A percentile compares a stretch with the other conserved stretches of the same genome.
phyloP scores from a whole-genome alignment of 1,139 yeast genomes.

The Lipomyces yarrowii region DNA sequence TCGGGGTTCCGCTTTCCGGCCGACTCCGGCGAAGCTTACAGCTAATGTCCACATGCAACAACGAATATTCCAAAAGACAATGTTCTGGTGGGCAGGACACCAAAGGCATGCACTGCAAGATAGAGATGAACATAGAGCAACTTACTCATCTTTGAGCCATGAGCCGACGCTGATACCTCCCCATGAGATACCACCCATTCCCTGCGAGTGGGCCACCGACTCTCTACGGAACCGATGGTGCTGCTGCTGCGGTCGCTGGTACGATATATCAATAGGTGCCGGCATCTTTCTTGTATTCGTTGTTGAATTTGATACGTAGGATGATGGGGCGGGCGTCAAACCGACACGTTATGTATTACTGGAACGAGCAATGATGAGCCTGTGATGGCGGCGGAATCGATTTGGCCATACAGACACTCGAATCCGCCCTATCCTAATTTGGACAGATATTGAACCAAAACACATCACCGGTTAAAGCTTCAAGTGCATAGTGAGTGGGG shows the following conservation, averaged over 20 bases:
- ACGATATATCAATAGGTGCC: constrained; percentile 48
- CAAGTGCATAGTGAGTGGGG: not conserved
- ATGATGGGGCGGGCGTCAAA: not conserved
- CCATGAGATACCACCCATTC: constrained; percentile 99
- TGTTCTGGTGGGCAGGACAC: not conserved
- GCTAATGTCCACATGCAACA: not conserved
- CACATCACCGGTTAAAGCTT: not conserved
- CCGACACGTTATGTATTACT: not conserved
- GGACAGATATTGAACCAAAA: not conserved
- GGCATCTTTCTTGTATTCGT: constrained; percentile 35
- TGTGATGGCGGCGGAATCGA: not conserved
- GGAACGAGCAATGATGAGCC: constrained; percentile 2
- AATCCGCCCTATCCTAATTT: not conserved
- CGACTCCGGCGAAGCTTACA: not conserved
- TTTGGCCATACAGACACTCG: not conserved
- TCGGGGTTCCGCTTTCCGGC: not conserved
- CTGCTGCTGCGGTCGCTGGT: constrained; percentile 39
- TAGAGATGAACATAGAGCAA: constrained; percentile 36
- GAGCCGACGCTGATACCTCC: constrained; percentile 94
- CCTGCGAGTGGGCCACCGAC: constrained; percentile 92
- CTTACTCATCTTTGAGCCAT: constrained; percentile 90
- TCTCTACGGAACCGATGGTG: constrained; percentile 64
- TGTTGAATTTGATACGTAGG: not conserved
- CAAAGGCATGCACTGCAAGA: not conserved
- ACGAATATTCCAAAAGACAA: not conserved